Conservation (phyloP, 352 stramenopile species). For the Phytopythium sindhum region DNA sequence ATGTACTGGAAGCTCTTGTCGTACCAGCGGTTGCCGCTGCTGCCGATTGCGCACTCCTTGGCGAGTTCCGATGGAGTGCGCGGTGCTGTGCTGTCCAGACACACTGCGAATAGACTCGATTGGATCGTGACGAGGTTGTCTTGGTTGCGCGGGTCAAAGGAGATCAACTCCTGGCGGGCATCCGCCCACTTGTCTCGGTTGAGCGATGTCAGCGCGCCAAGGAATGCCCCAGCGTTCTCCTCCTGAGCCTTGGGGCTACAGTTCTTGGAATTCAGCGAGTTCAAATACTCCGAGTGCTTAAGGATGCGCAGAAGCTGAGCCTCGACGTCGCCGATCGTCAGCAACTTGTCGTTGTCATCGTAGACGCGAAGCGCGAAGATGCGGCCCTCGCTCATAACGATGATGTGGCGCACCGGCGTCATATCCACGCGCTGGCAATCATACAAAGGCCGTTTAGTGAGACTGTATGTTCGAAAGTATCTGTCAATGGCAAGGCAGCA, state of each 20-base stretch:
- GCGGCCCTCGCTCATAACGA: slow-evolving; percentile 50
- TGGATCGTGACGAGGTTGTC: slow-evolving; percentile 83
- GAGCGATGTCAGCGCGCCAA: slow-evolving; percentile 88
- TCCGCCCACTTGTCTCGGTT: slow-evolving; percentile 87
- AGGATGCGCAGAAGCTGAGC: slow-evolving; percentile 54
- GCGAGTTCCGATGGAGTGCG: slow-evolving; percentile 40
- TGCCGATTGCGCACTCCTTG: slow-evolving; percentile 51
- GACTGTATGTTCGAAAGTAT: neutral
- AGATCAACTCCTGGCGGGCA: slow-evolving; percentile 63
- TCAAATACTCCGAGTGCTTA: slow-evolving; percentile 40
- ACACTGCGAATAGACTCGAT: slow-evolving; percentile 86
- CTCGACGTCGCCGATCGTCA: slow-evolving; percentile 67
- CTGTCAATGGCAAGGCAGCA: neutral
- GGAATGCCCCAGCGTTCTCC: slow-evolving; percentile 28
- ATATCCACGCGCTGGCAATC: slow-evolving; percentile 26
- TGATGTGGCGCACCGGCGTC: slow-evolving; percentile 32
- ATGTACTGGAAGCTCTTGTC: slow-evolving; percentile 96
- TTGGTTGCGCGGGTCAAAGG: slow-evolving; percentile 41
- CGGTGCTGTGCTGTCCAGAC: slow-evolving; percentile 69
- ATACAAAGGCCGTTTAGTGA: neutral
- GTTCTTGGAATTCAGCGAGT: slow-evolving; percentile 14
- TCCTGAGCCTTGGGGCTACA: slow-evolving; percentile 13
- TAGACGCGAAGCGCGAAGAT: slow-evolving; percentile 51
- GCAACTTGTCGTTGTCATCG: slow-evolving; percentile 34
- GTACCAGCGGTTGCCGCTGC: slow-evolving; percentile 90